Evolutionary conservation across 2,329 filamentous ascomycete genomes (phyloP).

Genomic region (Diaporthe australafricana): DNA sequence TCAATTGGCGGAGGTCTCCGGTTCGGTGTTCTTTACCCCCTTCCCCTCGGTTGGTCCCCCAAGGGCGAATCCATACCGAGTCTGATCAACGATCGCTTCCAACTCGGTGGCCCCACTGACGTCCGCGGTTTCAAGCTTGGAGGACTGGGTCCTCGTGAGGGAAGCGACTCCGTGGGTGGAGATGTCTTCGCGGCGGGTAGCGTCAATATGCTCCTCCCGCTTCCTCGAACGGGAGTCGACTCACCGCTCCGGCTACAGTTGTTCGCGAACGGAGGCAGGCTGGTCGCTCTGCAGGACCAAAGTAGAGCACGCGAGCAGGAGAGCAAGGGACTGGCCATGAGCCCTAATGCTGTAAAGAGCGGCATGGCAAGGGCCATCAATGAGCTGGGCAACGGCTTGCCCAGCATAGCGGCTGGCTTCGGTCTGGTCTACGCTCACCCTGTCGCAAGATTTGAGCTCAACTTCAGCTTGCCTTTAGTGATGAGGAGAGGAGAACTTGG

Average conservation of each 20-base stretch:
- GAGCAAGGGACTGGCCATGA: conserved; percentile 57
- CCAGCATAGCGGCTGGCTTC: conserved; percentile 87
- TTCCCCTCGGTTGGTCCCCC: conserved; percentile 71
- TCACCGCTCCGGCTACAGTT: conserved; percentile 88
- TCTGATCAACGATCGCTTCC: conserved; percentile 93
- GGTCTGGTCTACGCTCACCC: conserved; percentile 96
- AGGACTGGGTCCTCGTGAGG: conserved; percentile 90
- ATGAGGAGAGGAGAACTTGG: conserved; percentile 85
- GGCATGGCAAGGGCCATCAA: conserved; percentile 72
- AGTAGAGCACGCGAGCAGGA: conserved; percentile 43
- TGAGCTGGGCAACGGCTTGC: conserved; percentile 79
- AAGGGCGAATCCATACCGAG: conserved; percentile 71
- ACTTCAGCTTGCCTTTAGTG: conserved; percentile 90
- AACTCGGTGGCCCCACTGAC: conserved; percentile 93
- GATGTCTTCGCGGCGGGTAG: conserved; percentile 93
- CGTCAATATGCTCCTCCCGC: conserved; percentile 84
- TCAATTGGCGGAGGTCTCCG: conserved; percentile 86
- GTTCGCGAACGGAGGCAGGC: conserved; percentile 89
- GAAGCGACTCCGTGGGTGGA: conserved; percentile 86
- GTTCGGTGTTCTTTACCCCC: conserved; percentile 84
- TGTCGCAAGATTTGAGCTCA: conserved; percentile 92
- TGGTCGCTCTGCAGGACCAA: conserved; percentile 78
- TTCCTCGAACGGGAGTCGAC: conserved; percentile 84
- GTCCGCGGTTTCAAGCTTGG: conserved; percentile 93
- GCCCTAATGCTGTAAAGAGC: conserved; percentile 59